A percentile compares a stretch with the other conserved stretches of the same genome.
phyloP scores from a whole-genome alignment of 768 basidiomycete species.

The Coprinellus micaceus region DNA sequence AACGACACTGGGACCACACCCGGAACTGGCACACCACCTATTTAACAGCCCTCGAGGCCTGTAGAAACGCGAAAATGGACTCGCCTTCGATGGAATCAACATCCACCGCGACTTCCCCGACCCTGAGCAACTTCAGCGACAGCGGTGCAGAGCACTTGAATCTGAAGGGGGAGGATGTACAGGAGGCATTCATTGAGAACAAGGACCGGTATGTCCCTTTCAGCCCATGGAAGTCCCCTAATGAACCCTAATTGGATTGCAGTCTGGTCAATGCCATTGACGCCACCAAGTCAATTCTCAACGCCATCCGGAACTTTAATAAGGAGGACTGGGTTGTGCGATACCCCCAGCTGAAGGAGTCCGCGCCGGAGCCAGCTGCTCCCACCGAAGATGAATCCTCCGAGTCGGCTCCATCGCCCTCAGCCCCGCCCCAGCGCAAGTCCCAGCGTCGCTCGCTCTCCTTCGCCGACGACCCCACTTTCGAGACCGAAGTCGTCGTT shows the following conservation, averaged over 20 bases:
- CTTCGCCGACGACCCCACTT: constrained; percentile 79
- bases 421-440: constrained; percentile 34
- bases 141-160: constrained; percentile 36
- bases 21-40: not conserved
- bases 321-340: constrained; percentile 83
- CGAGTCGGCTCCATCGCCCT: constrained; percentile 19
- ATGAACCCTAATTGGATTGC: not conserved
- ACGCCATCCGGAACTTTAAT: constrained; percentile 75
- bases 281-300: constrained; percentile 62
- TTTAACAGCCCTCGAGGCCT: not conserved
- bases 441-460: constrained; percentile 64
- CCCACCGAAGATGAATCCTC: constrained; percentile 11
- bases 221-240: constrained; percentile 6
- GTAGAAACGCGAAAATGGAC: constrained; percentile 29
- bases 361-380: constrained; percentile 24
- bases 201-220: constrained; percentile 61
- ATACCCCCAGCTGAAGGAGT: constrained; percentile 73
- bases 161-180: constrained; percentile 64
- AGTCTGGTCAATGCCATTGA: constrained; percentile 80
- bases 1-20: not conserved
- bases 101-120: constrained; percentile 20
- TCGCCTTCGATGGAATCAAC: constrained; percentile 32
- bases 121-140: constrained; percentile 22
- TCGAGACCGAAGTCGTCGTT: constrained; percentile 63
- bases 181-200: constrained; percentile 70